Evolutionary conservation across 352 stramenopile genomes (phyloP), one percentile per base, ranked within the genome.

Genomic region (Globisporangium polare): DNA sequence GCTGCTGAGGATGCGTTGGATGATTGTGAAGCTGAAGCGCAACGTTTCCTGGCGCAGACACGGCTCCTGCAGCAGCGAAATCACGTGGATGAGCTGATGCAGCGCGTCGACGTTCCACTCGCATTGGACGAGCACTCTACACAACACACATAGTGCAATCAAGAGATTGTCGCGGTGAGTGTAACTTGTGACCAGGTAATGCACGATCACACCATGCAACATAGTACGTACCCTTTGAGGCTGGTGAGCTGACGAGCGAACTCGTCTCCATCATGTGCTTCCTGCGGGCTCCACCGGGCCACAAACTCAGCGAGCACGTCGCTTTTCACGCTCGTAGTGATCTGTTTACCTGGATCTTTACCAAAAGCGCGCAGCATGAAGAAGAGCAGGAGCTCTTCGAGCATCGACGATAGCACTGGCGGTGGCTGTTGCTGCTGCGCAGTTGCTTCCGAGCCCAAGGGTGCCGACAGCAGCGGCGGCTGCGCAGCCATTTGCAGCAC

Each of bases 11-110:
- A 35, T 53, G 26, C 3, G 22, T 17, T 31, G 52, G 8, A 83
- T 13, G 12, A 80, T 43, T 20, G 71, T 27, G 42, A 77, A 83
- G 5, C 27, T 22, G 51, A 83, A 79, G 4, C 37, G 20, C 33
- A 87, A 53, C 45, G 71, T 67, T 7, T 54, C 58, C 49, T 83
- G 75, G 12, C 77, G 77, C 22, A 71, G 47, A n/a, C 58, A 70
- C 42, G 77, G 75, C 45, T 83, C 69, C 29, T 78, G 58, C 3
- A 85, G 37, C n/a, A 69, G 51, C 6, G 68, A 58, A 6, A 78
- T 51, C 2, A 76, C 42, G 35, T 56, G 50, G 37, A 6, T 33
- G 5, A 82, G 20, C 10, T 42, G 27, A 47, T 37, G 63, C 5
- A 75, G n/a, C 4, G 42, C 33, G 7, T n/a, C 27, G 13, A 51